phyloP scores from a whole-genome alignment of 306 rosid species.

The Parietaria judaica region DNA sequence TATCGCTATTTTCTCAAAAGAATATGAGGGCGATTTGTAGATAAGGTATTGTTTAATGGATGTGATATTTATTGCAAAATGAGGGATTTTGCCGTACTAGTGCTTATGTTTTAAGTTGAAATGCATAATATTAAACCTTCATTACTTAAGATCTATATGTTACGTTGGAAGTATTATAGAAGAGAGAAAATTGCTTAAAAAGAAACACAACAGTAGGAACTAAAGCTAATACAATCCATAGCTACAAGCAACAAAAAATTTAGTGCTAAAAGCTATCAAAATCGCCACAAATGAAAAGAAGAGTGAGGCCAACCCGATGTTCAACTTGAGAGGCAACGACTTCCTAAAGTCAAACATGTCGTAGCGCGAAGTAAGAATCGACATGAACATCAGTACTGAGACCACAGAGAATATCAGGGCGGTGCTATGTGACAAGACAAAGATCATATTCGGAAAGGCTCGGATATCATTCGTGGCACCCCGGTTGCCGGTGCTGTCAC shows the following conservation, averaged over 20 bases:
- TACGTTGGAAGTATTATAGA: not conserved
- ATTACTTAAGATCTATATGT: not conserved
- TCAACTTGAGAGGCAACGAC: not conserved
- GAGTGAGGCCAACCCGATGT: conserved; percentile 5
- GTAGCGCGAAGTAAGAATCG: conserved; percentile 12
- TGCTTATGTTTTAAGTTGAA: no score
- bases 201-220: not conserved
- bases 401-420: not conserved
- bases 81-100: no score
- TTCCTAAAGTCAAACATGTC: not conserved
- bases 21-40: no score
- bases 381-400: not conserved
- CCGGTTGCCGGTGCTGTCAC: not conserved
- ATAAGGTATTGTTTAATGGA: no score
- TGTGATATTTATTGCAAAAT: no score
- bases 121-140: no score
- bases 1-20: no score
- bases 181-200: not conserved
- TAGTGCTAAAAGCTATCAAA: not conserved
- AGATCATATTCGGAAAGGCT: not conserved
- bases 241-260: not conserved
- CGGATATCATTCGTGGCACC: not conserved
- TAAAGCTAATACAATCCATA: not conserved
- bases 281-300: not conserved
- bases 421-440: not conserved